phyloP scores from a whole-genome alignment of 1,284 basidiomycete genomes.

The Moniliella sp. region DNA sequence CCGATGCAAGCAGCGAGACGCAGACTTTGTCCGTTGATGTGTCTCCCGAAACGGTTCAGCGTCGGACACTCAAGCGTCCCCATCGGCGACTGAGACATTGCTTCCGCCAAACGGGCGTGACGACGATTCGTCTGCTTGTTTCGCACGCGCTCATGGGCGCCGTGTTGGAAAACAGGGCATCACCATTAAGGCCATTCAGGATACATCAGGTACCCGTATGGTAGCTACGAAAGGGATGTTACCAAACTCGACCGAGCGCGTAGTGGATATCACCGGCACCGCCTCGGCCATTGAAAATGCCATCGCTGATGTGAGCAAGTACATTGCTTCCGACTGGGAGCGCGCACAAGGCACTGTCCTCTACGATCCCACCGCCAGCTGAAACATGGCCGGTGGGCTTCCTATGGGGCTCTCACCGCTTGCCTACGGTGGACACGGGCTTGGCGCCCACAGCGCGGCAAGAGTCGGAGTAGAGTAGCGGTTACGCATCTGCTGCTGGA shows the following conservation, averaged over 20 bases:
- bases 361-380: slow-evolving; percentile 63
- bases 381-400: too few species aligned
- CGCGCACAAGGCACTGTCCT: slow-evolving; percentile 56
- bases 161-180: slow-evolving; percentile 33
- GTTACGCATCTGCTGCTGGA: too few species aligned
- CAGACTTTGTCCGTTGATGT: too few species aligned
- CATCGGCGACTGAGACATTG: too few species aligned
- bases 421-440: too few species aligned
- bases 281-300: slow-evolving; percentile 75
- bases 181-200: slow-evolving; percentile 35
- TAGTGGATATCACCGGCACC: slow-evolving; percentile 83
- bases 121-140: slow-evolving; percentile 53
- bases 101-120: too few species aligned
- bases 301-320: slow-evolving; percentile 80
- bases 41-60: too few species aligned
- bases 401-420: too few species aligned
- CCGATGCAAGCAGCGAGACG: too few species aligned
- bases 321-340: slow-evolving; percentile 89
- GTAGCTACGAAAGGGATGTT: slow-evolving; percentile 35
- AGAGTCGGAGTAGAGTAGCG: slow-evolving; percentile 37
- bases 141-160: slow-evolving; percentile 34
- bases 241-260: slow-evolving; percentile 41
- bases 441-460: slow-evolving; percentile 36
- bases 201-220: slow-evolving; percentile 32
- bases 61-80: too few species aligned